phyloP scores from a whole-genome alignment of 2,329 filamentous ascomycete species.

The Hypocrella siamensis region DNA sequence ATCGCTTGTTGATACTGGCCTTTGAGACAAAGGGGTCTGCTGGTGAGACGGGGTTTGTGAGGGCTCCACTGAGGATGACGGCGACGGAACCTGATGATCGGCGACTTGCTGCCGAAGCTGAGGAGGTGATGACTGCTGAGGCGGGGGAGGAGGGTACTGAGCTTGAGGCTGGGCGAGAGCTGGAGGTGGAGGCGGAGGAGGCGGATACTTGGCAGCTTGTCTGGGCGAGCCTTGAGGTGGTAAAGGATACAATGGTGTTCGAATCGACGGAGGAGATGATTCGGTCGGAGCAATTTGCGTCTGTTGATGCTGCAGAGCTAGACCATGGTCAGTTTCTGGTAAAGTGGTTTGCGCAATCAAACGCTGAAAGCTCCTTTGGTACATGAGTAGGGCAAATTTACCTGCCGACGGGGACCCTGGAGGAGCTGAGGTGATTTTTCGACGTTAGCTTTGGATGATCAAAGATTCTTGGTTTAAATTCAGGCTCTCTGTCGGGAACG shows the following conservation, averaged over 20 bases:
- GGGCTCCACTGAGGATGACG: constrained; percentile 9
- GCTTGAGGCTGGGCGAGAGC: constrained; percentile 5
- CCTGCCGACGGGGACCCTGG: constrained; percentile 9
- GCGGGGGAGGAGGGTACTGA: constrained; percentile 13
- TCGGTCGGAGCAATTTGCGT: constrained; percentile 30
- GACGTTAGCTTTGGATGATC: neutral
- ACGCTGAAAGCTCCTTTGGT: no score
- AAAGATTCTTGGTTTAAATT: neutral
- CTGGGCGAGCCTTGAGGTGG: constrained; percentile 10
- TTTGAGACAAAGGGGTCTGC: constrained; percentile 9
- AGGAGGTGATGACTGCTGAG: constrained; percentile 8
- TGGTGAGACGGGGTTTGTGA: constrained; percentile 7
- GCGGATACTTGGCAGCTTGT: constrained; percentile 11
- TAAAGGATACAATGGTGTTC: constrained; percentile 27
- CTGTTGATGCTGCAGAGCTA: constrained; percentile 11
- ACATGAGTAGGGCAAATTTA: no score
- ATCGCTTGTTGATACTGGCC: constrained; percentile 10
- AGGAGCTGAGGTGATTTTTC: constrained; percentile 2
- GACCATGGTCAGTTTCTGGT: no score
- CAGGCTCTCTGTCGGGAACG: neutral
- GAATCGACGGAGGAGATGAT: constrained; percentile 29
- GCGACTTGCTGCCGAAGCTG: constrained; percentile 6
- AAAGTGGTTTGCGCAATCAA: no score
- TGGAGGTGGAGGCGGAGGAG: constrained; percentile 10
- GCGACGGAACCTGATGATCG: constrained; percentile 9